A percentile compares a stretch with the other conserved stretches of the same genome.
Evolutionary conservation across 1,139 yeast genomes (phyloP).

Genomic region (Debaryomycetaceae sp.): DNA sequence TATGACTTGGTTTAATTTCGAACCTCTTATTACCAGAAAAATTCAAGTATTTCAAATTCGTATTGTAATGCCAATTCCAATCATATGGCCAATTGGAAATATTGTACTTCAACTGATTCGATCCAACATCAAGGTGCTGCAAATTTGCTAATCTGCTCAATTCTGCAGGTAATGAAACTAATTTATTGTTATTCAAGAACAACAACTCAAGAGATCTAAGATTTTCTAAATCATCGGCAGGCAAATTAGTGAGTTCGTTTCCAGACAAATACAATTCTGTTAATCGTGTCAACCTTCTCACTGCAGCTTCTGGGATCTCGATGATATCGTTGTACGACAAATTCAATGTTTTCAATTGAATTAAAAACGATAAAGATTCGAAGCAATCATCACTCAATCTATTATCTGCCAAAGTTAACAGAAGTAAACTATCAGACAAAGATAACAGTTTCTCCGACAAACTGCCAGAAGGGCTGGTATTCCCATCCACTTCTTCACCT

Average conservation of each 20-base stretch:
- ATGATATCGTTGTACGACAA: conserved; percentile 78
- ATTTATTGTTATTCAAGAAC: conserved; percentile 76
- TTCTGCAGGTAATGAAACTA: conserved; percentile 88
- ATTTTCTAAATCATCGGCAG: conserved; percentile 78
- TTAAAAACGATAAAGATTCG: conserved; percentile 60
- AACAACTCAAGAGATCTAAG: conserved; percentile 58
- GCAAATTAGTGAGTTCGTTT: conserved; percentile 71
- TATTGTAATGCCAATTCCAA: conserved; percentile 96
- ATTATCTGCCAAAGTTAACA: conserved; percentile 76
- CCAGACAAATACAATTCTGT: conserved; percentile 81
- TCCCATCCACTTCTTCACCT: conserved; percentile 5
- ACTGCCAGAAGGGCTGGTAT: conserved; percentile 7
- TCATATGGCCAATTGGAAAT: conserved; percentile 94
- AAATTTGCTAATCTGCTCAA: conserved; percentile 65
- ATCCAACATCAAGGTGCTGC: conserved; percentile 82
- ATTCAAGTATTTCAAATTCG: conserved; percentile 72
- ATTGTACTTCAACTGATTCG: conserved; percentile 85
- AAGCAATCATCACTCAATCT: conserved; percentile 77
- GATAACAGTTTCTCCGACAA: conserved; percentile 19
- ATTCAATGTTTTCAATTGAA: conserved; percentile 62
- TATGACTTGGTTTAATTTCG: conserved; percentile 70
- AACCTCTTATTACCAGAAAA: conserved; percentile 90
- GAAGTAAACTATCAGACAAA: conserved; percentile 51
- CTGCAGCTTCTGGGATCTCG: conserved; percentile 75
- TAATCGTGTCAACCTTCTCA: conserved; percentile 55